Base-by-base conservation (phyloP, 2,329 filamentous ascomycete genomes). In the Phyllosticta citrichinensis region DNA sequence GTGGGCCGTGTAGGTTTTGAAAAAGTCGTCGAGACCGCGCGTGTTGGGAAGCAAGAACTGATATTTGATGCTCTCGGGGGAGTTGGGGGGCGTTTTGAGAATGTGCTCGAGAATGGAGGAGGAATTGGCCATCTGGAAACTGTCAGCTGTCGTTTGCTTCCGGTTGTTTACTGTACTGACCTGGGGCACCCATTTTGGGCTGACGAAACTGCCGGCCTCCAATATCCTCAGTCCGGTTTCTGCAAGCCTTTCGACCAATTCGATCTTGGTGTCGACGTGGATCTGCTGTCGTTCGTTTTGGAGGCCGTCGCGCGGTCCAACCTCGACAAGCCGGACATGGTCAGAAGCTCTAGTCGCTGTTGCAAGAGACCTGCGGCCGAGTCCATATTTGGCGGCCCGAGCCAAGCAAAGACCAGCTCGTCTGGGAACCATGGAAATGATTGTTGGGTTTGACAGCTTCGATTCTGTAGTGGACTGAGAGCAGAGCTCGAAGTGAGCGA, bases 151-250 rank as follows among this genome's bases (percentile, higher is more conserved):
- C 56, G 51, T 6, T 63, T 17, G 25, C 24, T 66, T 17, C 67
- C 65, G 17, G 19, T 22, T 24, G 30, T 20, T 55, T 14, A 50
- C 51, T 22, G 47, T 25, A 58, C 60, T 56, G 40, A 47, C 40
- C 80, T 94, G 91, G 3, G 91, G 90, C 56, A 92, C 86, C 83
- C 88, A 92, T 82, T 89, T 91, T 1, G 90, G 88, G 55, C 87
- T 83, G 10, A 95, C 90, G 69, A 95, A 91, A 1, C 88, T 89
- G 0, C 89, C 91, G 19, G 88, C 86, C 73, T 95, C 90, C 64
- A 95, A 93, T 2, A 85, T 85, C 5, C 77, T 76, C 52, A 94
- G 72, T 0, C 90, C 90, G 0, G 88, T 87, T 64, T 77, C 76
- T 35, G 85, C 83, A 63, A 95, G 76, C 63, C 83, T 79, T 66